Base-by-base conservation (phyloP, 139 green algal species). In the Chlorella sorokiniana region DNA sequence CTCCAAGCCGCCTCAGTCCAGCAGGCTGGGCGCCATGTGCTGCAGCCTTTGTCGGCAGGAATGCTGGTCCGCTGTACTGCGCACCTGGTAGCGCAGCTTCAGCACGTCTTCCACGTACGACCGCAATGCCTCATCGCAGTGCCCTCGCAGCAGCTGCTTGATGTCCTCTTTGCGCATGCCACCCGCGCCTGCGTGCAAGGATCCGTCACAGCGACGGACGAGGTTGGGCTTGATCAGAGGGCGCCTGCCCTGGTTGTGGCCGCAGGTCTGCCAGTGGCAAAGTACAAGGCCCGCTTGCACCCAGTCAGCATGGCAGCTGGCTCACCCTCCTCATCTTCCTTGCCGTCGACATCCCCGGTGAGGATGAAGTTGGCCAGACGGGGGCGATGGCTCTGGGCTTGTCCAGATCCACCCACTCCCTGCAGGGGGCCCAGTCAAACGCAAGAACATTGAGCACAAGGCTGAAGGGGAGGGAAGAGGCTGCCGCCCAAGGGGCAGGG, bases 351-450 rank as follows among this genome's bases (percentile, higher is more conserved):
- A 18, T 45, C 35, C 23, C 73, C 73, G 14, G 73, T 79, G 31
- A 79, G 29, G 0, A 69, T 9, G 37, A 54, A 79, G 54, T 79
- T 79, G 37, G 41, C 59, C 35, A 79, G 73, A 52, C 52, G 63
- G 35, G 40, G 42, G 73, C 73, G 31, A 79, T 79, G 1, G 51
- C 27, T 37, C 54, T 69, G 41, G 45, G 6, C 73, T 54, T 64
- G 2, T 18, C 52, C 31, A 69, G 14, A 40, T 79, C 73, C 38
- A 69, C 54, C 38, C 52, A 69, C 25, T 37, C 40, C 2, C 73
- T 79, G 73, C 45, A 78, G 33, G 16, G 31, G 20, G 37, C 23
- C 0, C 1, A 37, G 40, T 6, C 1, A 14, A 16, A 11, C 41
- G 29, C 11, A 18, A 23, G 65, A 1, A 38, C 59, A 65, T 2